Evolutionary conservation across 495 filamentous ascomycete genomes (phyloP).

Genomic region (Aspergillus baeticus): DNA sequence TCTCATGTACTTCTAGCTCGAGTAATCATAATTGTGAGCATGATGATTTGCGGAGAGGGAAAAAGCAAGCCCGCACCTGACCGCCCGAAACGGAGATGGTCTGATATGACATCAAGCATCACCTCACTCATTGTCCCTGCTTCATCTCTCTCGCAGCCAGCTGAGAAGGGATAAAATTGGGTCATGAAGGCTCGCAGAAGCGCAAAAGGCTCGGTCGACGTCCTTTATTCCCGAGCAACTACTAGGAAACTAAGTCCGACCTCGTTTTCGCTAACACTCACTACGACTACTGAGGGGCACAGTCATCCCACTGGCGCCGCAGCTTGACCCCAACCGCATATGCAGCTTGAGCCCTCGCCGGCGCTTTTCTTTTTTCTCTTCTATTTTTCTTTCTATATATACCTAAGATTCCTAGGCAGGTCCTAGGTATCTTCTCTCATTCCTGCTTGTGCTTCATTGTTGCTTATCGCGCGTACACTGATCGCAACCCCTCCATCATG

Average conservation of each 20-base stretch:
- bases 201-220: background rate
- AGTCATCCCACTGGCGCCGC: slow-evolving; percentile 16
- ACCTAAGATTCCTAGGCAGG: background rate
- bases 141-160: background rate
- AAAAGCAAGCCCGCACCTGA: background rate
- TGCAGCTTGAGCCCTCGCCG: background rate
- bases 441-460: slow-evolving; percentile 5
- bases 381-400: slow-evolving; percentile 13
- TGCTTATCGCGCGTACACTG: slow-evolving; percentile 3
- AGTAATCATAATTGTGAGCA: slow-evolving; percentile 2
- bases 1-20: background rate
- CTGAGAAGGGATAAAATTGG: background rate
- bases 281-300: slow-evolving; percentile 13
- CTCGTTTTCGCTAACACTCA: background rate
- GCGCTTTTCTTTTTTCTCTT: slow-evolving; percentile 20
- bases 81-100: background rate
- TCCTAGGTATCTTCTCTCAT: background rate
- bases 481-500: slow-evolving; percentile 20
- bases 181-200: background rate
- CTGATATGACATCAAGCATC: slow-evolving; percentile 10
- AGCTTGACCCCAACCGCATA: slow-evolving; percentile 1
- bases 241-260: background rate
- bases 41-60: slow-evolving; percentile 3
- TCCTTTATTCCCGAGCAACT: background rate
- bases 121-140: background rate